These are phyloP conservation scores for Pholiota molesta DNA, from an alignment of 768 basidiomycete genomes.

Conservation along the genomic window DNA sequence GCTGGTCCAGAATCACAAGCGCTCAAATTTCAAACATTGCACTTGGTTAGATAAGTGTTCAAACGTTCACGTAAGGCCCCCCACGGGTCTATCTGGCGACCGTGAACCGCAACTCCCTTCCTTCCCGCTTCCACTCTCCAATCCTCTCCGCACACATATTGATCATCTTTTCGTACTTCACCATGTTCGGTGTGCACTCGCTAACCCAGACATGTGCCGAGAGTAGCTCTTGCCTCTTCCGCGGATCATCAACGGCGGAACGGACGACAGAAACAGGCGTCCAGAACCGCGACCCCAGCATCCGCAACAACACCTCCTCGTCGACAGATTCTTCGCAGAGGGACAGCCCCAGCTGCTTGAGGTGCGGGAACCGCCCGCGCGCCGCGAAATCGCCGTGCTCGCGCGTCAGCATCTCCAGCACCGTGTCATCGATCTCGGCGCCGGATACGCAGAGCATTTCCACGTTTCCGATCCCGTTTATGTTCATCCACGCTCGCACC, in stretches of 20 bases:
- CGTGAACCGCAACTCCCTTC: no score
- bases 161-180: slow-evolving; percentile 13
- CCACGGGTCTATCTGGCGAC: no score
- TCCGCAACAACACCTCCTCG: slow-evolving; percentile 14
- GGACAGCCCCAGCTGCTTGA: slow-evolving; percentile 14
- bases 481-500: slow-evolving; percentile 8
- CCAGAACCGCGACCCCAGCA: slow-evolving; percentile 22
- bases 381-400: neutral
- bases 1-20: no score
- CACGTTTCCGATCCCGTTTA: neutral
- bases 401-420: slow-evolving; percentile 12
- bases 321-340: slow-evolving; percentile 6
- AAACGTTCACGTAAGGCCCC: no score
- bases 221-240: slow-evolving; percentile 1
- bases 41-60: no score
- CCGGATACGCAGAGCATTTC: slow-evolving; percentile 9
- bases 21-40: no score
- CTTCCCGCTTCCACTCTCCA: neutral
- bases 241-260: neutral
- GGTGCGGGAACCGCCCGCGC: slow-evolving; percentile 3
- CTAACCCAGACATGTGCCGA: slow-evolving; percentile 9
- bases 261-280: slow-evolving; percentile 1
- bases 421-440: slow-evolving; percentile 9
- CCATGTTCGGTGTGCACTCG: slow-evolving; percentile 6
- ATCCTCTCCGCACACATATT: slow-evolving; percentile 3